Evolutionary conservation across 805 yeast species (phyloP).

Genomic region (Candida boidinii): DNA sequence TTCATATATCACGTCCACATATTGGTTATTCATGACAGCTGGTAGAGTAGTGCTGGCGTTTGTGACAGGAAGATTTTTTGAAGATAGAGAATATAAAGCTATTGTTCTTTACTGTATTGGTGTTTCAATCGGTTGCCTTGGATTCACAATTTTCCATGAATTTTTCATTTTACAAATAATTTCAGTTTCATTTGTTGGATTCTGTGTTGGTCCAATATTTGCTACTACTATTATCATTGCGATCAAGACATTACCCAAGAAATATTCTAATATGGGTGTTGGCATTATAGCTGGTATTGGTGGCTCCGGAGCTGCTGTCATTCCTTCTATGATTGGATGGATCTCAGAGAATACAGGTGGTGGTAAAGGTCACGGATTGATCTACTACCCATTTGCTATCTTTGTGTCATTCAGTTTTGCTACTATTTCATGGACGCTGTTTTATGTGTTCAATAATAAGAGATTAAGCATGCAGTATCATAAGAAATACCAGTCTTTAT

Average conservation of each 20-base stretch:
- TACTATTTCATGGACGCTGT: constrained; percentile 18
- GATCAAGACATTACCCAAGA: constrained; percentile 51
- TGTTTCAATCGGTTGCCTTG: constrained; percentile 24
- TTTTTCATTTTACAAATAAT: constrained; percentile 21
- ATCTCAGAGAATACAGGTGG: constrained; percentile 23
- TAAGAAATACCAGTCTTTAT: too few species aligned
- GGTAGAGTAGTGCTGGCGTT: constrained; percentile 42
- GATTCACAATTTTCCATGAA: constrained; percentile 22
- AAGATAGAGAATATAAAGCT: constrained; percentile 30
- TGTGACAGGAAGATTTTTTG: constrained; percentile 35
- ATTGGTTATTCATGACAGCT: constrained; percentile 42
- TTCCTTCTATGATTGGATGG: constrained; percentile 60
- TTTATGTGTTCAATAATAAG: constrained; percentile 13
- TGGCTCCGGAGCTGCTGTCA: constrained; percentile 72
- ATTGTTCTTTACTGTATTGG: constrained; percentile 29
- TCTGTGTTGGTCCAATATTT: constrained; percentile 45
- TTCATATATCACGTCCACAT: constrained; percentile 40
- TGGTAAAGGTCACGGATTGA: constrained; percentile 16
- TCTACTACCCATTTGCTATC: constrained; percentile 20
- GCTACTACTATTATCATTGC: constrained; percentile 67
- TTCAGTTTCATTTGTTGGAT: constrained; percentile 33
- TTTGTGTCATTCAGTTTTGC: constrained; percentile 15
- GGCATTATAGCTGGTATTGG: constrained; percentile 75
- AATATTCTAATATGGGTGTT: constrained; percentile 54
- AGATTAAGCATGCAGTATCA: too few species aligned